Percentiles rank a stretch among this genome's conserved stretches.
Evolutionary conservation across 345 rosid species (phyloP).

Genomic region (Salix exigua): DNA sequence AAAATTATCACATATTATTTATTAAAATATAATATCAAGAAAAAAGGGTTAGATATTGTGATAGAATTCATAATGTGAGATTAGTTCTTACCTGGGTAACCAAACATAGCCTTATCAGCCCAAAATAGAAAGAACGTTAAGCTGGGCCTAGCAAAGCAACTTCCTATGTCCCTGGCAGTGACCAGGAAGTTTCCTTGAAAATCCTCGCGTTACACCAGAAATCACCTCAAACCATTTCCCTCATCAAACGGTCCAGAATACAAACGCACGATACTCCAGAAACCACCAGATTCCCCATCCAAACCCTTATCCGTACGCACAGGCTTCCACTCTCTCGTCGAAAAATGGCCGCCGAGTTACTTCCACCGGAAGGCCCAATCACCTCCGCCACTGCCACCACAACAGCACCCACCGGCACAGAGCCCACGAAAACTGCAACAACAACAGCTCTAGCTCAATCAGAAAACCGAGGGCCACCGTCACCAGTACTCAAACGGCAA

Average conservation of each 20-base stretch:
- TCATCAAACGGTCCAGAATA: constrained; percentile 4
- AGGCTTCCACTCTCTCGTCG: not conserved
- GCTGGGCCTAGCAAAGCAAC: not conserved
- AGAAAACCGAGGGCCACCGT: constrained; percentile 31
- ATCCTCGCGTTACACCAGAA: not conserved
- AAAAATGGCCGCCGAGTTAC: constrained; percentile 41
- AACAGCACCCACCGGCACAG: not conserved
- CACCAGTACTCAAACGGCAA: constrained; percentile 23
- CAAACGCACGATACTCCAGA: not conserved
- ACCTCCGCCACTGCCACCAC: not conserved
- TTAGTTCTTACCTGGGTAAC: not conserved
- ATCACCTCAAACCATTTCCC: not conserved
- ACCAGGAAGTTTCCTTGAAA: not conserved
- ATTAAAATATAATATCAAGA: too few relatives aligned
- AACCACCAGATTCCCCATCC: constrained; percentile 8
- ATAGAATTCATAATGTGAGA: not conserved
- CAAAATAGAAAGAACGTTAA: not conserved
- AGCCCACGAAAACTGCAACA: not conserved
- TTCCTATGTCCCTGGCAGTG: not conserved
- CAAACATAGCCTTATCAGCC: not conserved
- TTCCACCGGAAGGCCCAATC: constrained; percentile 32
- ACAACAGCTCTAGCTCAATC: constrained; percentile 9
- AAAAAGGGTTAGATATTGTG: too few relatives aligned
- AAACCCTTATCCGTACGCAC: constrained; percentile 20
- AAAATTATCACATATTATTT: too few relatives aligned